Percentiles rank a stretch among this genome's conserved stretches.
These are phyloP conservation scores for Mucor saturninus DNA, from an alignment of 371 early-diverging fungal species.

Conservation along the genomic window DNA sequence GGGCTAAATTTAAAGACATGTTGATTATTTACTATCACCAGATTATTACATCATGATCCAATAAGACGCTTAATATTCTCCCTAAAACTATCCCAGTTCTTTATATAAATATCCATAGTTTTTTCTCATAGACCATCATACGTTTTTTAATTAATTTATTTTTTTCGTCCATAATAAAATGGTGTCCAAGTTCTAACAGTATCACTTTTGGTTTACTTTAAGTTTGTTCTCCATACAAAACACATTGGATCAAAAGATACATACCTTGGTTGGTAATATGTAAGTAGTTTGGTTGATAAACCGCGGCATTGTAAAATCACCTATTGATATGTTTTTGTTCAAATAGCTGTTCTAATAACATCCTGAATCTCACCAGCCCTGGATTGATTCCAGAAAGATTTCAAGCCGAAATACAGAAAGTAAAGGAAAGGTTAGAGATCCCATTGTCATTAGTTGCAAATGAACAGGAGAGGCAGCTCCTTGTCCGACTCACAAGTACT, in stretches of 20 bases:
- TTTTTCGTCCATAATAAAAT: too few relatives aligned
- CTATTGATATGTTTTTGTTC: conserved; percentile 18
- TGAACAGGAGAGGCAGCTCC: conserved; percentile 21
- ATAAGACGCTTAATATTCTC: too few relatives aligned
- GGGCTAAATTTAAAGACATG: too few relatives aligned
- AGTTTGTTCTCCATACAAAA: too few relatives aligned
- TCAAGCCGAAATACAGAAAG: conserved; percentile 3
- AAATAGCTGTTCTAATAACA: conserved; percentile 11
- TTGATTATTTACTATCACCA: too few relatives aligned
- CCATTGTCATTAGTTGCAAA: conserved; percentile 15
- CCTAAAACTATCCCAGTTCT: too few relatives aligned
- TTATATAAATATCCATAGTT: too few relatives aligned
- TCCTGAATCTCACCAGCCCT: conserved; percentile 13
- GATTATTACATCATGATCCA: too few relatives aligned
- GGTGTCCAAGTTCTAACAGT: too few relatives aligned
- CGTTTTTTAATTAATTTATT: too few relatives aligned
- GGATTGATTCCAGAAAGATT: conserved; percentile 23
- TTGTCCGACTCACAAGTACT: conserved; percentile 11
- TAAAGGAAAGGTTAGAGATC: background rate
- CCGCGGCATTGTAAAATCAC: conserved; percentile 14
- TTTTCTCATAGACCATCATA: too few relatives aligned
- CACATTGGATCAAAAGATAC: conserved; percentile 20
- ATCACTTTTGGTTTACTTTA: too few relatives aligned
- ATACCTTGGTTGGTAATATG: conserved; percentile 20
- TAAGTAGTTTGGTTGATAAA: conserved; percentile 18